phyloP scores from a whole-genome alignment of 257 asterid species.

The Nicotiana otophora region DNA sequence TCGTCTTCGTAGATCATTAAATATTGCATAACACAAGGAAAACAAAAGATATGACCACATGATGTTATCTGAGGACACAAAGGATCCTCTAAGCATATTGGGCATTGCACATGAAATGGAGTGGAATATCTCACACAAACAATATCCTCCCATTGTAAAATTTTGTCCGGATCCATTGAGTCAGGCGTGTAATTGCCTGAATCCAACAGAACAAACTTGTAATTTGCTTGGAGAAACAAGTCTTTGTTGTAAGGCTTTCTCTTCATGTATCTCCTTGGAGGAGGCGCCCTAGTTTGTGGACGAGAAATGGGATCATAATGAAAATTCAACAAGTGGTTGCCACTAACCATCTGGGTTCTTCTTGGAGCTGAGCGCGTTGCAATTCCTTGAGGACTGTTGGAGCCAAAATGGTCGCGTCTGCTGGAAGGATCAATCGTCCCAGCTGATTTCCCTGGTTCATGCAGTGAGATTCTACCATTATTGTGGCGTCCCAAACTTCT shows the following conservation, averaged over 20 bases:
- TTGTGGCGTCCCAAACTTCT: slow-evolving; percentile 21
- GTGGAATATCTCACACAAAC: slow-evolving; percentile 75
- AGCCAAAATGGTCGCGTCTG: slow-evolving; percentile 21
- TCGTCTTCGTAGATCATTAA: slow-evolving; percentile 52
- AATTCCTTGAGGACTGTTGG: slow-evolving; percentile 36
- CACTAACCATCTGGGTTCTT: slow-evolving; percentile 59
- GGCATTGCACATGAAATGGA: slow-evolving; percentile 74
- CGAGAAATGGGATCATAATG: slow-evolving; percentile 81
- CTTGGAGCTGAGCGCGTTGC: slow-evolving; percentile 40
- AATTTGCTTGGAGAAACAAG: slow-evolving; percentile 91
- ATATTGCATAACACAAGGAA: slow-evolving; percentile 84
- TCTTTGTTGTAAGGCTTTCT: slow-evolving; percentile 89
- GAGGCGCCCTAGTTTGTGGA: slow-evolving; percentile 52
- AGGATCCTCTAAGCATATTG: slow-evolving; percentile 87
- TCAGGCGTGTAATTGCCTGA: slow-evolving; percentile 58
- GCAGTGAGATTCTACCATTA: slow-evolving; percentile 30
- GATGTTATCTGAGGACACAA: slow-evolving; percentile 92
- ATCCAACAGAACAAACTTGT: slow-evolving; percentile 82
- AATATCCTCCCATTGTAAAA: slow-evolving; percentile 85
- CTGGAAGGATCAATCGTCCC: slow-evolving; percentile 23
- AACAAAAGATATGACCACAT: slow-evolving; percentile 96
- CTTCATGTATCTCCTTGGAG: slow-evolving; percentile 54
- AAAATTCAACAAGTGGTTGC: slow-evolving; percentile 85
- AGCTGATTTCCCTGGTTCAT: slow-evolving; percentile 29
- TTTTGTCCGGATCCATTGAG: slow-evolving; percentile 80